phyloP scores from a whole-genome alignment of 306 rosid species.

The Adenanthera pavonina region DNA sequence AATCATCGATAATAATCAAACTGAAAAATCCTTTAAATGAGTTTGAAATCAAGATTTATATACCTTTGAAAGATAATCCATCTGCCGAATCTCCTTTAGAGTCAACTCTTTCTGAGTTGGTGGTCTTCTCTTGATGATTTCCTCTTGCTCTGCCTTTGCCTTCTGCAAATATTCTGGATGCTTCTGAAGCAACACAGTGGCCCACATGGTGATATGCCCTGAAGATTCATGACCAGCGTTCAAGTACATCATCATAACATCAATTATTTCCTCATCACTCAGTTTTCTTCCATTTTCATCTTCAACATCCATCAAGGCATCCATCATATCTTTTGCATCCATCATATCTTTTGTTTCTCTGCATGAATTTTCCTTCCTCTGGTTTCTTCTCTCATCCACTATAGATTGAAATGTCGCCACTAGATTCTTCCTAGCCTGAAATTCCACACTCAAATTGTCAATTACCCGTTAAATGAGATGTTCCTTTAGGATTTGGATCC shows the following conservation, averaged over 20 bases:
- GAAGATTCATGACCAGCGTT: constrained; percentile 98
- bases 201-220: constrained; percentile 93
- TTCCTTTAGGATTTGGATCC: no score
- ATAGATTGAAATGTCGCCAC: constrained; percentile 67
- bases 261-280: constrained; percentile 71
- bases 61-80: constrained; percentile 83
- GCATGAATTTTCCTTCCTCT: constrained; percentile 25
- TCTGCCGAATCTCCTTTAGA: constrained; percentile 72
- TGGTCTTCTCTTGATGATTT: constrained; percentile 65
- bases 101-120: constrained; percentile 65
- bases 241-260: constrained; percentile 83
- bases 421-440: constrained; percentile 78
- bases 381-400: constrained; percentile 62
- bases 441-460: neutral
- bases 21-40: no score
- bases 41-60: neutral
- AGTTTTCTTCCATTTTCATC: constrained; percentile 79
- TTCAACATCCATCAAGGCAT: constrained; percentile 71
- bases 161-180: constrained; percentile 65
- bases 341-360: constrained; percentile 71
- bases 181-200: constrained; percentile 55
- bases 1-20: neutral
- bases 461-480: neutral
- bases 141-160: constrained; percentile 93
- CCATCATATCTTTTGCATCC: constrained; percentile 96